Percentiles rank a stretch among this genome's conserved stretches.
These are phyloP conservation scores for Lipomyces anomalus DNA, from an alignment of 805 yeast species.

Conservation along the genomic window DNA sequence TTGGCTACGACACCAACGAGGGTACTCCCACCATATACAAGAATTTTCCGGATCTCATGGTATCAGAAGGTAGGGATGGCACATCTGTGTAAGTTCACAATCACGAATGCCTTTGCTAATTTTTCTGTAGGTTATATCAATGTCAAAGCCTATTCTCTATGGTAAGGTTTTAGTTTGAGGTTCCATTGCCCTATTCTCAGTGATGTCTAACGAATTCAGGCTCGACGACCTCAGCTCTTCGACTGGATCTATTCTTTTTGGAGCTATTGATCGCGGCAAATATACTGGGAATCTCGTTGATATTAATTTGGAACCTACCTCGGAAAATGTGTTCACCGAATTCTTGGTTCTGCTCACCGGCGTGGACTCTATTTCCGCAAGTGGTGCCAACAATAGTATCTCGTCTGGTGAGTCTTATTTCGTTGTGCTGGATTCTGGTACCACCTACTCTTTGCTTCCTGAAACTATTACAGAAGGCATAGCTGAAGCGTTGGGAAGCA, in stretches of 20 bases:
- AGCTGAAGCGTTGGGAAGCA: constrained; percentile 32
- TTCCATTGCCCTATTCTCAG: too few species aligned
- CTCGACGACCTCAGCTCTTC: constrained; percentile 37
- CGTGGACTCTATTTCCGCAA: constrained; percentile 4
- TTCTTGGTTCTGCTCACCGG: constrained; percentile 14
- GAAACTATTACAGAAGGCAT: not conserved
- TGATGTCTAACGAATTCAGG: too few species aligned
- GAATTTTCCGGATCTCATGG: constrained; percentile 62
- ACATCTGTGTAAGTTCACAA: constrained; percentile 22
- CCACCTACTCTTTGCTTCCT: not conserved
- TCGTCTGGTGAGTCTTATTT: constrained; percentile 10
- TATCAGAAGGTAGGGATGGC: constrained; percentile 50
- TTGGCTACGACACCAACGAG: constrained; percentile 34
- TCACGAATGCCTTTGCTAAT: constrained; percentile 58
- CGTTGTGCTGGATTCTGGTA: not conserved
- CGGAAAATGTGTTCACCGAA: not conserved
- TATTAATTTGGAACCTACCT: constrained; percentile 36
- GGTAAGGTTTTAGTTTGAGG: constrained; percentile 52
- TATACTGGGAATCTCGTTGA: constrained; percentile 48
- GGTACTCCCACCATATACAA: constrained; percentile 31
- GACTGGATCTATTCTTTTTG: constrained; percentile 47
- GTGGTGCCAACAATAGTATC: not conserved
- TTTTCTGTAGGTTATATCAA: constrained; percentile 59
- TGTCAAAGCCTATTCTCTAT: constrained; percentile 50
- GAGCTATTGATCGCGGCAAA: constrained; percentile 64